These are phyloP conservation scores for Picea sitchensis DNA, from an alignment of 75 land plant genomes.

Conservation along the genomic window DNA sequence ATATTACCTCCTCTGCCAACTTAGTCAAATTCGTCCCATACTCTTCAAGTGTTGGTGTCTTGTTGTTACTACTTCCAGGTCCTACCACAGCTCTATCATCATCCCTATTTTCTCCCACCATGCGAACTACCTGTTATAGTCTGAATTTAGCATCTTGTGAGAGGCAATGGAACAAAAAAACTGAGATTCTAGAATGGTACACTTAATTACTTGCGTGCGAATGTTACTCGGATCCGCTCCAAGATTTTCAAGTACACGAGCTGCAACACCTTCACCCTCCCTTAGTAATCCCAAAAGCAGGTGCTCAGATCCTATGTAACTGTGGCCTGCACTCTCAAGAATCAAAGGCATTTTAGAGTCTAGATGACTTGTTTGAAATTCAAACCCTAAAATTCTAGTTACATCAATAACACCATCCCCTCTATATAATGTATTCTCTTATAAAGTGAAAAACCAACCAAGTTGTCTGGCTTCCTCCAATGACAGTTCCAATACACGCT, in stretches of 20 bases:
- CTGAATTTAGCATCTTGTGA: constrained; percentile 7
- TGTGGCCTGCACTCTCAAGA: constrained; percentile 35
- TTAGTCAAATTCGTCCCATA: constrained; percentile 96
- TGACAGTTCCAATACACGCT: constrained; percentile 49
- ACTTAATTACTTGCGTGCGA: constrained; percentile 32
- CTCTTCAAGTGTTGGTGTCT: constrained; percentile 97
- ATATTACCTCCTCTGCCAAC: constrained; percentile 72
- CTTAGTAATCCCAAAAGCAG: constrained; percentile 46
- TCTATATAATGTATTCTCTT: neutral
- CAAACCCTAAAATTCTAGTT: neutral
- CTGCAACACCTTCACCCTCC: constrained; percentile 61
- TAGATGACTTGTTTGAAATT: neutral
- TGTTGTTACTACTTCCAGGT: constrained; percentile 70
- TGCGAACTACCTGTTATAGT: constrained; percentile 47
- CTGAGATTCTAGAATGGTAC: neutral
- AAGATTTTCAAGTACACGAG: constrained; percentile 52
- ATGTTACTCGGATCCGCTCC: constrained; percentile 55
- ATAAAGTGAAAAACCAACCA: constrained; percentile 16
- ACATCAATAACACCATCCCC: neutral
- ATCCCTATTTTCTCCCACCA: constrained; percentile 59
- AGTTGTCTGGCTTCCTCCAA: constrained; percentile 50
- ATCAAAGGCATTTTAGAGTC: neutral
- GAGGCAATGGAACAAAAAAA: neutral
- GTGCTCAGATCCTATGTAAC: constrained; percentile 53
- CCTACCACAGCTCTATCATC: constrained; percentile 74